Percentiles rank a stretch among this genome's conserved stretches.
Conservation (phyloP, 805 yeast genomes). For the Martiniozyma abietophila region DNA sequence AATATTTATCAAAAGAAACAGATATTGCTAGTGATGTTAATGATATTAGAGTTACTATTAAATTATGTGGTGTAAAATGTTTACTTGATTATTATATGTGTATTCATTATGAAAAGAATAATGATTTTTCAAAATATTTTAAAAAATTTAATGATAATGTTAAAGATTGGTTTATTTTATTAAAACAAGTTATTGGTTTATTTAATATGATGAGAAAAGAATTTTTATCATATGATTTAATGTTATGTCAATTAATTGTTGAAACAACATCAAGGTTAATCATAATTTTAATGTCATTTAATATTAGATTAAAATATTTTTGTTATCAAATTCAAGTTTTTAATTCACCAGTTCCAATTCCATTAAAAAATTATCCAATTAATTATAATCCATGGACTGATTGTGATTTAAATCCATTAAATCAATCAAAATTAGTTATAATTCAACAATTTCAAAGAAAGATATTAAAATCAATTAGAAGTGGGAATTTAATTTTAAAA, state of each 20-base stretch:
- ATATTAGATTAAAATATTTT: slow-evolving; percentile 7
- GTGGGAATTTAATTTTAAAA: slow-evolving; percentile 4
- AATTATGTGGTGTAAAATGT: slow-evolving; percentile 4
- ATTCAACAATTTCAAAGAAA: slow-evolving; percentile 2
- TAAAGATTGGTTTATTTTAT: neutral
- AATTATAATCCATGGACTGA: slow-evolving; percentile 5
- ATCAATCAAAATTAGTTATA: neutral
- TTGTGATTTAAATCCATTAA: slow-evolving; percentile 8
- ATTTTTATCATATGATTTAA: neutral
- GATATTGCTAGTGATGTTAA: slow-evolving; percentile 6
- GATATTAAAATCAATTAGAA: neutral
- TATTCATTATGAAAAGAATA: slow-evolving; percentile 13
- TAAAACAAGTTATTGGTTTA: slow-evolving; percentile 1
- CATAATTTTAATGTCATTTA: slow-evolving; percentile 3
- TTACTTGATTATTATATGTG: slow-evolving; percentile 13
- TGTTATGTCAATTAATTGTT: slow-evolving; percentile 4
- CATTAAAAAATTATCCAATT: slow-evolving; percentile 2
- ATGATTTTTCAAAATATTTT: slow-evolving; percentile 3
- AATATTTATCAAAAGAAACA: slow-evolving; percentile 3
- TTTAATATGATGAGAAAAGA: neutral
- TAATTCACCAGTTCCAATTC: neutral
- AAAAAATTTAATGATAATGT: slow-evolving; percentile 1
- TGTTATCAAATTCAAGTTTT: slow-evolving; percentile 6
- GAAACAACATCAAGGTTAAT: slow-evolving; percentile 3
- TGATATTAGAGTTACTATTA: slow-evolving; percentile 4